These are phyloP conservation scores for Hymenoscyphus repandus DNA, from an alignment of 2,329 filamentous ascomycete species.

Conservation along the genomic window DNA sequence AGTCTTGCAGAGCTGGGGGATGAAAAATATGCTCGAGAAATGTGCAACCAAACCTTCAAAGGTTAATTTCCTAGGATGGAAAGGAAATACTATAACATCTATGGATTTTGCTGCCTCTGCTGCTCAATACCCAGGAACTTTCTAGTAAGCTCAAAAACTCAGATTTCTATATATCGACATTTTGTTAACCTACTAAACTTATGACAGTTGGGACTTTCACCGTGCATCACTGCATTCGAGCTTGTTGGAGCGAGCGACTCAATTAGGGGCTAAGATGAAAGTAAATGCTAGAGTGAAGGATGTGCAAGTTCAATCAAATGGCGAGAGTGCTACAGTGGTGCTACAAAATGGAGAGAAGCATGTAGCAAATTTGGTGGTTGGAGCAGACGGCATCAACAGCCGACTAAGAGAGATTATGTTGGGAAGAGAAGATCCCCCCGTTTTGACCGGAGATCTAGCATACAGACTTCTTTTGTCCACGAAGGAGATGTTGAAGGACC, in stretches of 20 bases:
- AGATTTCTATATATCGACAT: background rate
- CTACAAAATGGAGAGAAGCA: conserved; percentile 27
- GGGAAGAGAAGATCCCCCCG: conserved; percentile 40
- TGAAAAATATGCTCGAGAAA: conserved; percentile 11
- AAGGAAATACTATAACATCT: conserved; percentile 23
- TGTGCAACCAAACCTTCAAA: conserved; percentile 34
- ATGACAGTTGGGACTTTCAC: conserved; percentile 39
- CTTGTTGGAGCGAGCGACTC: conserved; percentile 35
- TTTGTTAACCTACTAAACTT: background rate
- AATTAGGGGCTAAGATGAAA: conserved; percentile 35
- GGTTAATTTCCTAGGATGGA: conserved; percentile 45
- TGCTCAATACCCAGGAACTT: conserved; percentile 20
- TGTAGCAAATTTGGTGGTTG: conserved; percentile 35
- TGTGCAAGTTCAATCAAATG: conserved; percentile 23
- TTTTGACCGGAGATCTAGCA: conserved; percentile 41
- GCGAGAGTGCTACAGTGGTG: conserved; percentile 22
- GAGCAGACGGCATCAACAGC: conserved; percentile 39
- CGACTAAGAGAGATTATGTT: conserved; percentile 36
- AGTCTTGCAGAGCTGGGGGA: conserved; percentile 24
- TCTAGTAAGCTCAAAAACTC: conserved; percentile 22
- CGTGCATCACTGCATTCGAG: conserved; percentile 42
- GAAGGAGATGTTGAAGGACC: conserved; percentile 38
- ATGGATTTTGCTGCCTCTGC: conserved; percentile 21
- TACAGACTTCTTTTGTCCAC: conserved; percentile 42
- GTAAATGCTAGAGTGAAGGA: conserved; percentile 35